Percentiles rank a stretch among this genome's conserved stretches.
These are phyloP conservation scores for Penicillium coprophilum DNA, from an alignment of 495 filamentous ascomycete genomes.

Conservation along the genomic window DNA sequence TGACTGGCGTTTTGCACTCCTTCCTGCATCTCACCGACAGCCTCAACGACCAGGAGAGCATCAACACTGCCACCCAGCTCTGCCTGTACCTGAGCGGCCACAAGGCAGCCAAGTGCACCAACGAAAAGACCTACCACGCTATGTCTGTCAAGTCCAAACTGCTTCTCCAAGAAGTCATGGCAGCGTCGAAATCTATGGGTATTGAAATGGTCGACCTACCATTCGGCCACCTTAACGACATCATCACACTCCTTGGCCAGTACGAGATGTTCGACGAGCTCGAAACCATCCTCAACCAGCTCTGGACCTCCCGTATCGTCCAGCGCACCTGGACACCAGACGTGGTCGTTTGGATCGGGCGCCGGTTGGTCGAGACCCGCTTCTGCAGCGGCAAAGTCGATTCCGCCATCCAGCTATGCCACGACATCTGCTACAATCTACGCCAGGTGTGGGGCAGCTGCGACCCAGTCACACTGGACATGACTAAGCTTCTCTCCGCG, in stretches of 20 bases:
- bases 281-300: slow-evolving; percentile 55
- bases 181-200: slow-evolving; percentile 47
- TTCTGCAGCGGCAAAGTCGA: slow-evolving; percentile 46
- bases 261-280: slow-evolving; percentile 60
- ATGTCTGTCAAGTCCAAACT: slow-evolving; percentile 55
- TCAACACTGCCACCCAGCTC: slow-evolving; percentile 56
- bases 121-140: slow-evolving; percentile 41
- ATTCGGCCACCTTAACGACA: slow-evolving; percentile 52
- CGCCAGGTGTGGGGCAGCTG: slow-evolving; percentile 56
- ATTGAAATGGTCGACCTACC: slow-evolving; percentile 54
- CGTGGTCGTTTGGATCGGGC: slow-evolving; percentile 56
- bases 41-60: slow-evolving; percentile 47
- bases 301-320: slow-evolving; percentile 61
- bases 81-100: slow-evolving; percentile 54
- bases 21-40: slow-evolving; percentile 57
- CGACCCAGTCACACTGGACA: slow-evolving; percentile 54
- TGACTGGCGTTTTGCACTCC: slow-evolving; percentile 53
- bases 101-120: slow-evolving; percentile 39
- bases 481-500: slow-evolving; percentile 55
- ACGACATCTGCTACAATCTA: slow-evolving; percentile 64
- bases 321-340: slow-evolving; percentile 56
- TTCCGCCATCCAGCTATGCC: slow-evolving; percentile 54
- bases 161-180: slow-evolving; percentile 53
- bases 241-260: slow-evolving; percentile 56
- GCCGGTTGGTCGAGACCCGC: slow-evolving; percentile 57